Base-by-base conservation (phyloP, 306 rosid genomes). In the Delonix regia region DNA sequence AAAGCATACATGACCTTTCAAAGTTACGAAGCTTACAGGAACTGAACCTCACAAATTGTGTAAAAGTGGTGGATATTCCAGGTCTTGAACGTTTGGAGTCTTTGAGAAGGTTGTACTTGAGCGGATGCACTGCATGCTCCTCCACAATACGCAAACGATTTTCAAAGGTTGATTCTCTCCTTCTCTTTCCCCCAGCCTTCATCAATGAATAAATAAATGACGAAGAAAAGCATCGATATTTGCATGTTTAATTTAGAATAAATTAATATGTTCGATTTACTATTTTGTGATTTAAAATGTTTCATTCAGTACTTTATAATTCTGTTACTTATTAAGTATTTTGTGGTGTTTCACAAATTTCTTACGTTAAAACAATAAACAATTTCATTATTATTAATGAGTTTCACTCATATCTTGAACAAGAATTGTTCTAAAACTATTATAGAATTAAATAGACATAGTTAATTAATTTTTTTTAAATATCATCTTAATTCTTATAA, bases 21-120 rank as follows among this genome's bases (percentile, higher is more conserved):
- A 81, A 85, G 69, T 78, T 92, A 55, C 78, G 66, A 41, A 80
- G 74, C 49, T 83, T 92, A 36, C 69, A 19, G 66, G 79, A 78
- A 64, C 72, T 92, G 79, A 85, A 86, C 45, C 88, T 89, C 48
- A 83, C 94, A 56, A 86, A 82, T 60, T 92, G 97, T 82, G 82
- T 7, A 5, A 80, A 84, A 67, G 83, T 88, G 57, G 39, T 22
- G 68, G 92, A 88, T 78, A 88, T 89, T 82, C 90, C 85, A 1
- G 94, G 94, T 56, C 90, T 92, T 74, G 92, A 89, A 85, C 19
- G 83, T 80, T 74, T 92, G 71, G 81, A 82, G 61, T 88, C 94
- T 21, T 78, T 92, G 88, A 85, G 41, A 75, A 69, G 86, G 76
- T 76, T 92, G 78, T 79, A 41, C 80, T 59, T 86, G 33, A 78